These are phyloP conservation scores for Dichotomopilus funicola DNA, from an alignment of 2,329 filamentous ascomycete genomes.

Conservation along the genomic window DNA sequence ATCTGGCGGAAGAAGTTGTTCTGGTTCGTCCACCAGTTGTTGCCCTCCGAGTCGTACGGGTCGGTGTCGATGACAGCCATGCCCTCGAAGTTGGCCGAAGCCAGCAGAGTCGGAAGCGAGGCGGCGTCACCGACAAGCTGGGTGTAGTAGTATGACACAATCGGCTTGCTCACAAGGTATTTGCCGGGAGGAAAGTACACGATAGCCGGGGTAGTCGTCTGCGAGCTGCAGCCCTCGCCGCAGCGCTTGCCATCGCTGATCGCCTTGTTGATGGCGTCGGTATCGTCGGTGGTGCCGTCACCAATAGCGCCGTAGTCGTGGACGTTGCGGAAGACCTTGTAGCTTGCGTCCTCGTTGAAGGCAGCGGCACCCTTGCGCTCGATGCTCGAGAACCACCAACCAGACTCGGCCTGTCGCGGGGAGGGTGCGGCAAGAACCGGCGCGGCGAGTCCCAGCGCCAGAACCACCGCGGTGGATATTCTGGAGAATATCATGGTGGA, in stretches of 20 bases:
- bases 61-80: conserved; percentile 88
- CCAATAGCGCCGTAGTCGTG: conserved; percentile 68
- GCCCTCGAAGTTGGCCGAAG: conserved; percentile 63
- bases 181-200: conserved; percentile 89
- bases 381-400: conserved; percentile 68
- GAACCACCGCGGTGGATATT: conserved; percentile 35
- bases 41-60: conserved; percentile 64
- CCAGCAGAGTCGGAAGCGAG: conserved; percentile 68
- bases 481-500: conserved; percentile 39
- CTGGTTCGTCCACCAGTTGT: conserved; percentile 74
- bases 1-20: conserved; percentile 80
- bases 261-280: conserved; percentile 77
- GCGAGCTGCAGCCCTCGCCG: conserved; percentile 73
- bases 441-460: conserved; percentile 39
- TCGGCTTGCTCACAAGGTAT: conserved; percentile 72
- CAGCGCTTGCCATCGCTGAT: conserved; percentile 75
- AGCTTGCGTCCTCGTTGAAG: conserved; percentile 49
- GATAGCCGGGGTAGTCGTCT: conserved; percentile 74
- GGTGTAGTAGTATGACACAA: conserved; percentile 87
- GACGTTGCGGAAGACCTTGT: conserved; percentile 72
- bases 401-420: conserved; percentile 30
- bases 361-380: conserved; percentile 61
- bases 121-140: conserved; percentile 80
- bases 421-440: conserved; percentile 31
- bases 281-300: conserved; percentile 70